Base-by-base conservation (phyloP, 2,329 filamentous ascomycete genomes). In the Capronia coronata region DNA sequence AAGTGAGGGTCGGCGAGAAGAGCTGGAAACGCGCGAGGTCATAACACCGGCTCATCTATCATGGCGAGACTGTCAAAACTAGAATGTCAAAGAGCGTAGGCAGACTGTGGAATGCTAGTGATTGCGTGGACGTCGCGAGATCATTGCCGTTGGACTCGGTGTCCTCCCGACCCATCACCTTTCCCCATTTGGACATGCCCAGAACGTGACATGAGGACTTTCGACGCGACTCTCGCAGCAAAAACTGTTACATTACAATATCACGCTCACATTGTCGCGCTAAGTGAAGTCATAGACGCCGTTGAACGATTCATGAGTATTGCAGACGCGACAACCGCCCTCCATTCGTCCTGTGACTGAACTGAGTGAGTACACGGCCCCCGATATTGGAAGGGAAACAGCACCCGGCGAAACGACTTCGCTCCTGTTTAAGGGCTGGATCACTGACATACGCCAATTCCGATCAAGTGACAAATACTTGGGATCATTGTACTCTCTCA, bases 1-100 rank as follows among this genome's bases (percentile, higher is more conserved):
- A n/a, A 84, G 73, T 54, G 82, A 83, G 35, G 77, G 69, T 63
- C 78, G 74, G 62, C 63, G 59, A 49, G 66, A 67, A 41, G 74
- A 70, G 49, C 74, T 67, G 49, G 75, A 73, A 65, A 76, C 76
- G 52, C 80, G 57, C 48, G 55, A 79, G 54, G 76, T 68, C 64
- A 79, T 70, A 72, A 68, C 57, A 66, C 65, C 48, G 65, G 40
- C 11, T 43, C 27, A 43, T 40, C n/a, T 40, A 43, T 11, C 29
- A 32, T 41, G 38, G 21, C 38, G 13, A n/a, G 16, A 23, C 8
- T 39, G 8, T 21, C n/a, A 27, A 13, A n/a, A 25, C 22, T 19
- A 25, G 38, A 43, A 8, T 21, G 48, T 51, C 43, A 25, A 22
- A 42, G 37, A 41, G 27, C 43, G n/a, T 21, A 13, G 18, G 16